Base-by-base conservation (phyloP, 164 flowering plant species). In the Vitis cinerea region DNA sequence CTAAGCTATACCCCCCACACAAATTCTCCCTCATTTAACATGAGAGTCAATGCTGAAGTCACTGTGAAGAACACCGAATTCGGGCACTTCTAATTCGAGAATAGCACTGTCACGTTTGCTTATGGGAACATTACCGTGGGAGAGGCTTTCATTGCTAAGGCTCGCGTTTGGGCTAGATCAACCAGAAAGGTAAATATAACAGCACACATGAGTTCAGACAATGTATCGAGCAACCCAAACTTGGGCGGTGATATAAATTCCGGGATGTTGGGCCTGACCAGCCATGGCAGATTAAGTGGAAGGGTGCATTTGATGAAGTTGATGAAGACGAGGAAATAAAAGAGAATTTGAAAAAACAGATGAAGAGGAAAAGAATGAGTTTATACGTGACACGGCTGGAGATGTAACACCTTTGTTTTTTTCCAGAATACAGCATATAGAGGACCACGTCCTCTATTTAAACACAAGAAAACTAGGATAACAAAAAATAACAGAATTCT, bases 61-160 rank as follows among this genome's bases (percentile, higher is more conserved):
- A 51, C 15, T 11, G 37, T 70, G 6, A 59, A 72, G 48, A 72
- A 72, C 47, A 51, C 54, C 9, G 60, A 72, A 11, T 72, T 59
- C 9, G 69, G 69, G 1, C 52, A 29, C 14, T 65, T 37, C 65
- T 49, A 59, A n/a, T 66, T 31, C n/a, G 70, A 66, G 2, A 53
- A 14, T 9, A 51, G 50, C 65, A 50, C 48, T 4, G 50, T 54
- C 3, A 31, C n/a, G 4, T 44, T 61, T 3, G 0, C 2, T 7
- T 60, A 66, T 17, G 50, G 53, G 9, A 65, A 70, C 29, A 47
- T 31, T 52, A 27, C 9, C 12, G 50, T 65, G 14, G 75, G 75
- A 12, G 15, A 60, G 12, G 23, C 44, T 19, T 1, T 5, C 4
- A 59, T 65, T 49, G 50, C 72, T 3, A 31, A 51, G 16, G 50